Conservation (phyloP, 768 basidiomycete species). For the Phylloporus scabripes region DNA sequence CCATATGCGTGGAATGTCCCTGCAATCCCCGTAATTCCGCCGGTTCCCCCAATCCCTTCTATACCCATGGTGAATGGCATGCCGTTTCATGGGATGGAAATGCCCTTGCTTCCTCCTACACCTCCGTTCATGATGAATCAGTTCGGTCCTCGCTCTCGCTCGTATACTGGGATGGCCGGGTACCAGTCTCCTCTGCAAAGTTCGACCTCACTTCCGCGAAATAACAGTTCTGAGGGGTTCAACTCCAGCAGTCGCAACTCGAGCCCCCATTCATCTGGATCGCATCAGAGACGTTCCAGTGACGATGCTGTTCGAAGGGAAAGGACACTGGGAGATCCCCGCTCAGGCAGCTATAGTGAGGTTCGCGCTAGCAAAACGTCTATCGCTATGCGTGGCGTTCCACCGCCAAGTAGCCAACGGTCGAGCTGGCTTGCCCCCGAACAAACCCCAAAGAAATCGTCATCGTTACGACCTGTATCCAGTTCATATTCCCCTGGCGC, state of each 20-base stretch:
- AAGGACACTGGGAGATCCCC: conserved; percentile 9
- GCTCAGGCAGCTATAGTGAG: conserved; percentile 15
- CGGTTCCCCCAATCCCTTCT: conserved; percentile 35
- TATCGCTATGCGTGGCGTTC: conserved; percentile 6
- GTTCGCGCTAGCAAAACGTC: conserved; percentile 11
- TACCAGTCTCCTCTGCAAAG: conserved; percentile 26
- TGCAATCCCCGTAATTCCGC: conserved; percentile 33
- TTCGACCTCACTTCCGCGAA: conserved; percentile 17
- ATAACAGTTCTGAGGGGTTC: conserved; percentile 23
- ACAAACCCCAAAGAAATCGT: conserved; percentile 10
- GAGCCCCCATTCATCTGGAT: conserved; percentile 15
- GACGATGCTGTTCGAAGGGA: conserved; percentile 23
- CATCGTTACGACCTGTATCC: conserved; percentile 16
- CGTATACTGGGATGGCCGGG: conserved; percentile 27
- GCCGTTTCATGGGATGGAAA: conserved; percentile 49
- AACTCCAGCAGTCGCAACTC: conserved; percentile 15
- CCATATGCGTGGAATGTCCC: conserved; percentile 30
- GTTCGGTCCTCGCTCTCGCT: conserved; percentile 39
- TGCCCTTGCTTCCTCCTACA: conserved; percentile 66
- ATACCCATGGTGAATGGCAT: conserved; percentile 32
- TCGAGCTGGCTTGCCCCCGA: conserved; percentile 24
- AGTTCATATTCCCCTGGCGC: conserved; percentile 9
- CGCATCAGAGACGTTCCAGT: conserved; percentile 29
- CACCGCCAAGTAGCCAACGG: conserved; percentile 16
- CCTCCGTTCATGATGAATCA: conserved; percentile 73